phyloP scores from a whole-genome alignment of 2,329 filamentous ascomycete species.

The Ceratocystiopsis minuta region DNA sequence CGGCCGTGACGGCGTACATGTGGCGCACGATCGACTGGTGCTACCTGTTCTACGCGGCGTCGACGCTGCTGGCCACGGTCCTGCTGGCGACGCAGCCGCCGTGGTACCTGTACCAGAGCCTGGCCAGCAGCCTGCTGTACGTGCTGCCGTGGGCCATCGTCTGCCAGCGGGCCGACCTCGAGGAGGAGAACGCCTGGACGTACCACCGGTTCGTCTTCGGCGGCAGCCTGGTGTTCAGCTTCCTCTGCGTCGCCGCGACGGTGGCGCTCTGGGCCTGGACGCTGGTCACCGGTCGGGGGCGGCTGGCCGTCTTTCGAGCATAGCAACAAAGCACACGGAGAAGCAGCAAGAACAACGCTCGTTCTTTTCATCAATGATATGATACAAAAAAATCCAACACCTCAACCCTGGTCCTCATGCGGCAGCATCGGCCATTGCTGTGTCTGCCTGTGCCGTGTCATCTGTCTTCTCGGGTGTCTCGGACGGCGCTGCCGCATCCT shows the following conservation, averaged over 20 bases:
- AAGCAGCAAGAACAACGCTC: too few relatives aligned
- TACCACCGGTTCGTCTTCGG: conserved; percentile 52
- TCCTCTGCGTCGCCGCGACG: conserved; percentile 35
- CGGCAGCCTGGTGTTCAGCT: conserved; percentile 49
- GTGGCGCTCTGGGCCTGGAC: conserved; percentile 33
- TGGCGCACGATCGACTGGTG: conserved; percentile 46
- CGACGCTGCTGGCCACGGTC: conserved; percentile 46
- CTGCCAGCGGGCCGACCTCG: conserved; percentile 29
- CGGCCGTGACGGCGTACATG: conserved; percentile 45
- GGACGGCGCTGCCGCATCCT: too few relatives aligned
- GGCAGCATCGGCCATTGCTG: too few relatives aligned
- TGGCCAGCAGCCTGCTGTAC: conserved; percentile 48
- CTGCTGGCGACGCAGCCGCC: conserved; percentile 43
- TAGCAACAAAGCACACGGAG: too few relatives aligned
- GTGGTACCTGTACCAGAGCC: conserved; percentile 52
- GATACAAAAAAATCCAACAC: too few relatives aligned
- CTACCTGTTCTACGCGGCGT: conserved; percentile 50
- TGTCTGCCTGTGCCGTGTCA: too few relatives aligned
- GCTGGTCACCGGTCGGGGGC: conserved; percentile 21
- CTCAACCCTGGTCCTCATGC: too few relatives aligned
- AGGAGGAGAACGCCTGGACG: conserved; percentile 40
- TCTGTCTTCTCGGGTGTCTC: too few relatives aligned
- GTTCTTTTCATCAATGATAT: too few relatives aligned
- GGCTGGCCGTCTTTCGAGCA: background rate
- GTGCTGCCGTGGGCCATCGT: conserved; percentile 55